These are phyloP conservation scores for Coelastrella sp. DNA, from an alignment of 139 green algal species.

Conservation along the genomic window DNA sequence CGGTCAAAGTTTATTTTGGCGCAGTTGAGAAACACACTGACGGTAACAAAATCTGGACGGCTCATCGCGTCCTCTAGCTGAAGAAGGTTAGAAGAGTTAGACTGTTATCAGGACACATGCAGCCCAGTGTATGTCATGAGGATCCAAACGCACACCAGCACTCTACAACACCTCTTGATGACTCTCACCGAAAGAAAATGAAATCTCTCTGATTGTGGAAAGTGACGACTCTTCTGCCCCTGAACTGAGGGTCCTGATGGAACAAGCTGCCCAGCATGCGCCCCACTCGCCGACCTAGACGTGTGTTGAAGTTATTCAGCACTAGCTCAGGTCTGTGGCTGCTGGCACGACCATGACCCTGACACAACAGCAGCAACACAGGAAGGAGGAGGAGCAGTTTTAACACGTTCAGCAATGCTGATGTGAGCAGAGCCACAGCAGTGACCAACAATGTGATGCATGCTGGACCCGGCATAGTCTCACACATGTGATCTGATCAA, in stretches of 20 bases:
- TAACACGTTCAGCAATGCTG: no score
- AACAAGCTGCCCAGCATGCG: slow-evolving; percentile 96
- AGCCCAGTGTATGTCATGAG: neutral
- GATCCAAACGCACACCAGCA: neutral
- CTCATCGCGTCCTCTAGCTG: no score
- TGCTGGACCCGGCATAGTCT: no score
- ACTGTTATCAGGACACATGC: neutral
- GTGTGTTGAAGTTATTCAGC: slow-evolving; percentile 95
- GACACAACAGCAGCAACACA: neutral
- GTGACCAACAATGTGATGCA: no score
- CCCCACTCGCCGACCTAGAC: slow-evolving; percentile 86
- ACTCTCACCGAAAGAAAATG: slow-evolving; percentile 93
- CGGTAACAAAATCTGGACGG: no score
- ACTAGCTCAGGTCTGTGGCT: slow-evolving; percentile 92
- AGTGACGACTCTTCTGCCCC: slow-evolving; percentile 90
- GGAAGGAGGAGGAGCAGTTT: no score
- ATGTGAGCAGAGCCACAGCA: no score
- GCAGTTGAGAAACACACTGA: no score
- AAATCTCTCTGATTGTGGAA: slow-evolving; percentile 99
- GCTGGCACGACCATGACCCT: slow-evolving; percentile 83
- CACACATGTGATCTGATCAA: no score
- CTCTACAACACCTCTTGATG: neutral
- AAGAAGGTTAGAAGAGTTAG: no score
- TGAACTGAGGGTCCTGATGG: slow-evolving; percentile 92
- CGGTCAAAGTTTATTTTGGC: no score